Evolutionary conservation across 257 asterid species (phyloP).

Genomic region (Nemophila menziesii): DNA sequence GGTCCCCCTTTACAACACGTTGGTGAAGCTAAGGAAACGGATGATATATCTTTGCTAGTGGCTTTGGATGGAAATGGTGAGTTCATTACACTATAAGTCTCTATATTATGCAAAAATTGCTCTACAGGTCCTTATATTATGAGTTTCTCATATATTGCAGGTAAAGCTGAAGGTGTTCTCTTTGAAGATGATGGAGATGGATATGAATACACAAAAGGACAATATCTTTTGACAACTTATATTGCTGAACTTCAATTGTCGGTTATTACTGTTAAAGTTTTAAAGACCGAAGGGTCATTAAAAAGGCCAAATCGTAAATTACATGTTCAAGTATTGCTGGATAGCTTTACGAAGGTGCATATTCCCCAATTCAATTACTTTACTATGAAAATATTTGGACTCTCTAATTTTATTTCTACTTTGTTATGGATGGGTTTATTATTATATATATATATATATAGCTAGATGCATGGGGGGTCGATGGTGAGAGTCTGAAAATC

Average conservation of each 20-base stretch:
- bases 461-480: slow-evolving; percentile 75
- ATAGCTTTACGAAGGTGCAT: slow-evolving; percentile 61
- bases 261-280: slow-evolving; percentile 48
- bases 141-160: slow-evolving; percentile 20
- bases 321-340: slow-evolving; percentile 59
- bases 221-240: slow-evolving; percentile 70
- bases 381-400: neutral
- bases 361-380: slow-evolving; percentile 4
- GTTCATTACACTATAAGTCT: slow-evolving; percentile 7
- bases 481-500: slow-evolving; percentile 60
- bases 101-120: neutral
- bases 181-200: slow-evolving; percentile 93
- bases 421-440: no score
- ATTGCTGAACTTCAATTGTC: slow-evolving; percentile 60
- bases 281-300: slow-evolving; percentile 69
- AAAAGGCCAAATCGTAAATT: slow-evolving; percentile 71
- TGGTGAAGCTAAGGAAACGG: slow-evolving; percentile 55
- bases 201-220: slow-evolving; percentile 55
- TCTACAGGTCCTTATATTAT: neutral
- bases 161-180: slow-evolving; percentile 75
- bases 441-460: slow-evolving; percentile 13
- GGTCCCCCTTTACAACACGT: slow-evolving; percentile 55
- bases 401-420: slow-evolving; percentile 10
- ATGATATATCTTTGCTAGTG: slow-evolving; percentile 58
- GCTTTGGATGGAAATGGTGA: slow-evolving; percentile 68